These are phyloP conservation scores for Trametes versicolor DNA, from an alignment of 1,284 basidiomycete genomes.

Conservation along the genomic window DNA sequence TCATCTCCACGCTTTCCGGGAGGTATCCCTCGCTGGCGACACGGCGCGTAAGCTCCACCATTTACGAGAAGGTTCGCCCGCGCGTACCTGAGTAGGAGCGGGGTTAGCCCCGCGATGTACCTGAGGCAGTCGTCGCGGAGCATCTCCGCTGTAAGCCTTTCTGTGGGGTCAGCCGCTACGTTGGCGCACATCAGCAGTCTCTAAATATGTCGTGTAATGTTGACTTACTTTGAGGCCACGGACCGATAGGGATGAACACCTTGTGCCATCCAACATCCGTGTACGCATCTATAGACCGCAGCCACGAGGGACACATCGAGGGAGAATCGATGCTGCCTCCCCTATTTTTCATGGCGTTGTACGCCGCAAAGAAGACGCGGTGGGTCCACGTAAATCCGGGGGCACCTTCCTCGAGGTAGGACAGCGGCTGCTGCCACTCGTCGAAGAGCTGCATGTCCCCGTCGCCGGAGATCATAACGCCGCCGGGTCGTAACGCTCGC, in stretches of 20 bases:
- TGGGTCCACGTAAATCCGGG: conserved; percentile 45
- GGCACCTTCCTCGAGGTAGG: conserved; percentile 40
- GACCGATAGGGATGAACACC: conserved; percentile 48
- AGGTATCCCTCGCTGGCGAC: conserved; percentile 44
- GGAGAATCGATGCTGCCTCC: conserved; percentile 45
- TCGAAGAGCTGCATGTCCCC: conserved; percentile 50
- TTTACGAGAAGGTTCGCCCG: not conserved
- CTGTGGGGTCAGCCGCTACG: conserved; percentile 36
- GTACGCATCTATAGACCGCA: conserved; percentile 42
- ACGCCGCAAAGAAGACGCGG: conserved; percentile 46
- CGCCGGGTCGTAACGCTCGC: conserved; percentile 44
- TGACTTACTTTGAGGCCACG: conserved; percentile 45
- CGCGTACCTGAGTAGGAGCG: conserved; percentile 44
- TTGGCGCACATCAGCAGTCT: not conserved
- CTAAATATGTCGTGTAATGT: no score
- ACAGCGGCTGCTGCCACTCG: conserved; percentile 41
- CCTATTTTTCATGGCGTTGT: conserved; percentile 48
- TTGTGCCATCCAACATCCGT: conserved; percentile 48
- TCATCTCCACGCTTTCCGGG: conserved; percentile 44
- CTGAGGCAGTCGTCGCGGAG: conserved; percentile 43
- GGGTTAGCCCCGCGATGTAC: conserved; percentile 44
- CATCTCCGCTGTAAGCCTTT: conserved; percentile 45
- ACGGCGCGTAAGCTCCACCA: conserved; percentile 5
- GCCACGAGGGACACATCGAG: conserved; percentile 46
- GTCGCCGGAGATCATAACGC: conserved; percentile 45